A percentile compares a stretch with the other conserved stretches of the same genome.
phyloP scores from a whole-genome alignment of 495 filamentous ascomycete genomes.

The Baudoinia panamericana region DNA sequence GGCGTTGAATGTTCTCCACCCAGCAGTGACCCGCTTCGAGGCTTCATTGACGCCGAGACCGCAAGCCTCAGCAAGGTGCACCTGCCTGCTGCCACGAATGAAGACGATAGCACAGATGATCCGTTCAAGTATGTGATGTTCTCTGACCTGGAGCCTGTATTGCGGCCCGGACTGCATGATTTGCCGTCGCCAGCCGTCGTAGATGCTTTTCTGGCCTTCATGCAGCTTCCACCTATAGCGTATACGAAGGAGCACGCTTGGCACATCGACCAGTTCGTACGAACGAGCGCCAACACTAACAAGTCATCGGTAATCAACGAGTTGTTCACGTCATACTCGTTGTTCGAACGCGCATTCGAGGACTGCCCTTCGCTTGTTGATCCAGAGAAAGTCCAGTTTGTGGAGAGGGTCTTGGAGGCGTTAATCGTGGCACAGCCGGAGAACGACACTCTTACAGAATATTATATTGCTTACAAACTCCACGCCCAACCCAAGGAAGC shows the following conservation, averaged over 20 bases:
- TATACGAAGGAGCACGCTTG: neutral
- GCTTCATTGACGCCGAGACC: constrained; percentile 40
- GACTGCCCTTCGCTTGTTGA: neutral
- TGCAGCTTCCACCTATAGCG: constrained; percentile 45
- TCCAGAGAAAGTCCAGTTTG: constrained; percentile 36
- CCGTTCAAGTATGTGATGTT: constrained; percentile 66
- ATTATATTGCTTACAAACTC: constrained; percentile 57
- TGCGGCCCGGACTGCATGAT: constrained; percentile 40
- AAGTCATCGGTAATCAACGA: neutral
- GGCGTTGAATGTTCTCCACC: neutral
- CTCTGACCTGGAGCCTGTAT: constrained; percentile 53
- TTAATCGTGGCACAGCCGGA: constrained; percentile 34
- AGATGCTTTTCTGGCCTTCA: constrained; percentile 26
- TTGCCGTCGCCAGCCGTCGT: constrained; percentile 27
- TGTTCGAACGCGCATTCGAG: constrained; percentile 4
- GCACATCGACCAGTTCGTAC: constrained; percentile 4
- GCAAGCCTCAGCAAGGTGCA: constrained; percentile 38
- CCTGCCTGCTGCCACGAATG: constrained; percentile 35
- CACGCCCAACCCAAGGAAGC: constrained; percentile 32
- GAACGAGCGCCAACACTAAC: neutral
- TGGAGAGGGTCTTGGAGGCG: constrained; percentile 36
- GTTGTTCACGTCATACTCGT: neutral
- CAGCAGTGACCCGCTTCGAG: constrained; percentile 25
- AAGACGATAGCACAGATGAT: constrained; percentile 59
- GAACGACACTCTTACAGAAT: constrained; percentile 50